Conservation (phyloP, 1,139 yeast species). For the Candida sanyaensis region DNA sequence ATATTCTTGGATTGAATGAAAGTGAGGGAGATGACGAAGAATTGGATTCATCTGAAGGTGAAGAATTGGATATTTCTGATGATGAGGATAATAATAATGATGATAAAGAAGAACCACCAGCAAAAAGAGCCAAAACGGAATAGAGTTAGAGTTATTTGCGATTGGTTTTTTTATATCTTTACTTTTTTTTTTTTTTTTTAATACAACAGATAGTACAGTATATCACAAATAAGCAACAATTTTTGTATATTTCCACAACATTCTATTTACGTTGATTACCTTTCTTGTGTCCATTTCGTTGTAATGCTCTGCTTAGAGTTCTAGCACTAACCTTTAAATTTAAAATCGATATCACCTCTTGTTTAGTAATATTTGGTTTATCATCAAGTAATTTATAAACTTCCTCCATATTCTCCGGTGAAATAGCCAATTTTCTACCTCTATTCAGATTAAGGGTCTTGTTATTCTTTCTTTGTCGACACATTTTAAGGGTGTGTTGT, state of each 20-base stretch:
- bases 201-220: too few relatives aligned
- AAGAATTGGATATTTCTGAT: slow-evolving; percentile 56
- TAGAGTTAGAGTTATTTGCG: not conserved
- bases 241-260: too few relatives aligned
- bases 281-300: slow-evolving; percentile 1
- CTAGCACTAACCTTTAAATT: slow-evolving; percentile 4
- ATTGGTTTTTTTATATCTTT: too few relatives aligned
- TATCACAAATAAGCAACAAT: too few relatives aligned
- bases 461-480: slow-evolving; percentile 3
- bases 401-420: slow-evolving; percentile 2
- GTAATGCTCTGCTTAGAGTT: slow-evolving; percentile 3
- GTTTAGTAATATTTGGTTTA: slow-evolving; percentile 1
- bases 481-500: slow-evolving; percentile 5
- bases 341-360: slow-evolving; percentile 3
- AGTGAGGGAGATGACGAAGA: slow-evolving; percentile 53
- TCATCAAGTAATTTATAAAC: slow-evolving; percentile 1
- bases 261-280: not conserved
- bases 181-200: too few relatives aligned
- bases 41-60: slow-evolving; percentile 56
- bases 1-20: slow-evolving; percentile 64
- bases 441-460: slow-evolving; percentile 5
- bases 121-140: slow-evolving; percentile 12
- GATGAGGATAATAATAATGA: slow-evolving; percentile 44
- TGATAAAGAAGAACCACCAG: slow-evolving; percentile 18
- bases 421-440: slow-evolving; percentile 3